Base-by-base conservation (phyloP, 306 rosid species). In the Trifolium subterraneum region DNA sequence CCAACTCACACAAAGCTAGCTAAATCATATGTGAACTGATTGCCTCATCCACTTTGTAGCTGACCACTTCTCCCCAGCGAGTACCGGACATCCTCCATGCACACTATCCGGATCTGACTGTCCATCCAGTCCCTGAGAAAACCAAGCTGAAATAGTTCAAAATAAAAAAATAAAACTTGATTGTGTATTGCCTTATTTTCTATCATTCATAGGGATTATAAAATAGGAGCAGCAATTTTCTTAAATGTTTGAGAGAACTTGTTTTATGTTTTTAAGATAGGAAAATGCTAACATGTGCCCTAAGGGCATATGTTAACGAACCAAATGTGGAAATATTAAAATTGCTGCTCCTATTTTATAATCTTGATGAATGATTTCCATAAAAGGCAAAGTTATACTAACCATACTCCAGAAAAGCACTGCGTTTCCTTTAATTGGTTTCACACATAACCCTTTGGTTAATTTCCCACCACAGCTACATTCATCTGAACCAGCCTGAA, bases 371-470 rank as follows among this genome's bases (percentile, higher is more conserved):
- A 73, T 25, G 60, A 73, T 51, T 22, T 25, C 35, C 27, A 29
- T 47, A 83, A 68, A 56, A 65, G 68, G 50, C 18, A 80, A 70
- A 71, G 63, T 73, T 80, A 64, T 59, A 83, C 97, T 83, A 65
- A 94, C 99, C 99, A 92, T 88, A 87, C 99, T 94, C 99, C 97
- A 94, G 81, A 94, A 94, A 70, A 94, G 97, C 68, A 94, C 89
- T 4, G 97, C 99, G 60, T 92, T 88, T 85, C 99, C 99, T 87
- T 88, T 90, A 58, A 38, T 48, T 59, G 99, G 95, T 78, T 92
- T 88, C 33, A 94, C 93, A 10, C 89, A 92, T 80, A 90, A 31
- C 74, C 97, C 99, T 73, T 75, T 68, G 65, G 81, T 83, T 47
- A 76, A 71, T 80, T 86, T 87, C 76, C 99, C 95, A 42, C 97